These are phyloP conservation scores for Phlebiopsis gigantea DNA, from an alignment of 768 basidiomycete genomes.

Conservation along the genomic window DNA sequence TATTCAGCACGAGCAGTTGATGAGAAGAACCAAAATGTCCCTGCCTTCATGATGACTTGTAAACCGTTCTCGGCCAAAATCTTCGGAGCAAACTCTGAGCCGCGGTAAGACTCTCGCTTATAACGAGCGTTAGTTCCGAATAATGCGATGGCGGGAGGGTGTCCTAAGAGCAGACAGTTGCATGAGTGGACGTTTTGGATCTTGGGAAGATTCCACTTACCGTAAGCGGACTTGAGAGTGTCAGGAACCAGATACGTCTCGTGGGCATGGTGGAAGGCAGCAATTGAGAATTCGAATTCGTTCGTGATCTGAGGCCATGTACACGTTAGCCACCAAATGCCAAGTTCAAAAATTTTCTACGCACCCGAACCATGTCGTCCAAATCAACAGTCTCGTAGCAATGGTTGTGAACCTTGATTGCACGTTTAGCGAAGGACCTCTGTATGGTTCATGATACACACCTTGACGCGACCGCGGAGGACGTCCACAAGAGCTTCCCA, in stretches of 20 bases:
- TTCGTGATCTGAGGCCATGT: constrained; percentile 60
- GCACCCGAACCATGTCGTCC: constrained; percentile 36
- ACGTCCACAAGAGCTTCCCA: constrained; percentile 81
- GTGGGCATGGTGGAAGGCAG: constrained; percentile 83
- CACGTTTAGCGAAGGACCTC: background rate
- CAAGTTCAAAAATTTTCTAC: too few species aligned
- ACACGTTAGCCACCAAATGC: background rate
- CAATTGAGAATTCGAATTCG: constrained; percentile 82
- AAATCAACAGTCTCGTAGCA: constrained; percentile 67
- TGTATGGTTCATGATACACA: constrained; percentile 24
- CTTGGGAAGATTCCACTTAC: background rate
- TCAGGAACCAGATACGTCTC: constrained; percentile 89
- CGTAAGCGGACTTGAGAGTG: constrained; percentile 67
- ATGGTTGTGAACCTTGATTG: constrained; percentile 44
- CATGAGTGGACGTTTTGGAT: background rate
- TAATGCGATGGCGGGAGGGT: constrained; percentile 68
- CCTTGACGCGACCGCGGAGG: constrained; percentile 72
- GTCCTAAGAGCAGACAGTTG: constrained; percentile 27
- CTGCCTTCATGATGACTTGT: constrained; percentile 56
- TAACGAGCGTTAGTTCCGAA: constrained; percentile 75
- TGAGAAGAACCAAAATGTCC: background rate
- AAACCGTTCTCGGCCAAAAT: constrained; percentile 55
- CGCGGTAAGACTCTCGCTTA: constrained; percentile 61
- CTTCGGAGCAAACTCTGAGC: constrained; percentile 58
- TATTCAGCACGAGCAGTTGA: too few species aligned